Conservation (phyloP, 2,329 filamentous ascomycete genomes). For the Arthrocladium fulminans region DNA sequence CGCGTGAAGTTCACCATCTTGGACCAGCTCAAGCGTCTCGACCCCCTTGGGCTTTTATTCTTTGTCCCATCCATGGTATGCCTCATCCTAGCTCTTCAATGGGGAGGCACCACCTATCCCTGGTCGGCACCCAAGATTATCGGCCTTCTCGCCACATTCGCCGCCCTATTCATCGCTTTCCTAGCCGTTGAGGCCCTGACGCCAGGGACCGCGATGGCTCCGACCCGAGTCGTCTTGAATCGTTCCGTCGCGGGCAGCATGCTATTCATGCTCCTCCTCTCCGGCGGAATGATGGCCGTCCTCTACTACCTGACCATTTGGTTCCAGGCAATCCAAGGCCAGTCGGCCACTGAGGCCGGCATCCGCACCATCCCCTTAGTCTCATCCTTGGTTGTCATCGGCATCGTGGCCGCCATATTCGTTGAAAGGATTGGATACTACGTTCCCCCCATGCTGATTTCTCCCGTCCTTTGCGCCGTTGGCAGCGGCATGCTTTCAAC, state of each 20-base stretch:
- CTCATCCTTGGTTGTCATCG: conserved; percentile 14
- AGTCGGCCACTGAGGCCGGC: conserved; percentile 20
- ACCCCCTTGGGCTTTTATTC: conserved; percentile 21
- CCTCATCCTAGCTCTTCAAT: conserved; percentile 23
- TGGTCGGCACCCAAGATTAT: conserved; percentile 23
- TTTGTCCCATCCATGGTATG: conserved; percentile 22
- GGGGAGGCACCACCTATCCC: conserved; percentile 20
- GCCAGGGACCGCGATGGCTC: conserved; percentile 25
- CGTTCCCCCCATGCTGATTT: conserved; percentile 20
- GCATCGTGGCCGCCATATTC: conserved; percentile 12
- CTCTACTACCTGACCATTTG: conserved; percentile 36
- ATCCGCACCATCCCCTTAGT: conserved; percentile 16
- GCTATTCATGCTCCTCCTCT: conserved; percentile 29
- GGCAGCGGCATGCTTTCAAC: conserved; percentile 28
- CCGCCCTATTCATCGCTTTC: conserved; percentile 26
- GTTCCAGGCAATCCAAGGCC: conserved; percentile 37
- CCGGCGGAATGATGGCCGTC: conserved; percentile 29
- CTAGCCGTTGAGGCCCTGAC: conserved; percentile 20
- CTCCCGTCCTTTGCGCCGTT: conserved; percentile 20
- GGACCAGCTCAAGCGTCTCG: conserved; percentile 19
- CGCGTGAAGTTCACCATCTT: neutral
- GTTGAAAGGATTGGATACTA: conserved; percentile 18
- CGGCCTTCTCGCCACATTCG: conserved; percentile 23
- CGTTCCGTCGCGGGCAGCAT: conserved; percentile 27
- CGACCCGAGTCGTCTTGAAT: conserved; percentile 30